Conservation (phyloP, 768 basidiomycete species). For the Termitomyces sp. region DNA sequence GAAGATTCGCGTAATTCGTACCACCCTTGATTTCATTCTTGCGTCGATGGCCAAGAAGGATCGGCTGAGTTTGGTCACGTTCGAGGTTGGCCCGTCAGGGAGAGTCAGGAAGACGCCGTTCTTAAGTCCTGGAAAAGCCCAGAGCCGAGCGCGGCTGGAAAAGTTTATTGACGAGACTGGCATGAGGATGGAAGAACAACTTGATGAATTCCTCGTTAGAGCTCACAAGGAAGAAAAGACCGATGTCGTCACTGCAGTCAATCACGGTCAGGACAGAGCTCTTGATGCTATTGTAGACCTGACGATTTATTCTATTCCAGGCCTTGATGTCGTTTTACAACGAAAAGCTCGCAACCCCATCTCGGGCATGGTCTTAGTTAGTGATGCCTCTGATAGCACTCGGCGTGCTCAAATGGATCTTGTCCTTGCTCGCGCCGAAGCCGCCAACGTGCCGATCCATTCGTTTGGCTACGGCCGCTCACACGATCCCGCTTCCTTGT, state of each 20-base stretch:
- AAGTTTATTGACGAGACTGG: slow-evolving; percentile 76
- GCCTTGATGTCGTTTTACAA: slow-evolving; percentile 90
- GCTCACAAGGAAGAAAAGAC: slow-evolving; percentile 88
- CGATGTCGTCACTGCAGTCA: slow-evolving; percentile 98
- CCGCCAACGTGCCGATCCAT: slow-evolving; percentile 95
- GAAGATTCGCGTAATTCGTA: slow-evolving; percentile 84
- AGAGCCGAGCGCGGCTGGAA: slow-evolving; percentile 63
- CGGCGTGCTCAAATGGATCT: slow-evolving; percentile 97
- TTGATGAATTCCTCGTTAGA: slow-evolving; percentile 56
- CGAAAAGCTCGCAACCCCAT: slow-evolving; percentile 88
- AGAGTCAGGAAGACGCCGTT: slow-evolving; percentile 92
- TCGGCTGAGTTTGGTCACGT: slow-evolving; percentile 86
- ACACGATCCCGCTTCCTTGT: slow-evolving; percentile 95
- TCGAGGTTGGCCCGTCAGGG: slow-evolving; percentile 81
- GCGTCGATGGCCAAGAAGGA: slow-evolving; percentile 73
- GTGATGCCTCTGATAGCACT: slow-evolving; percentile 88
- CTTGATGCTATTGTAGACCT: not conserved
- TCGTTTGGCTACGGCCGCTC: slow-evolving; percentile 95
- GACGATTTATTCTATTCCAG: slow-evolving; percentile 27
- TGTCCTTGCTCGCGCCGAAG: slow-evolving; percentile 93
- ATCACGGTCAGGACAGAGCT: slow-evolving; percentile 55
- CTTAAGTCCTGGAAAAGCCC: slow-evolving; percentile 61
- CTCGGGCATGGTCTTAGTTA: slow-evolving; percentile 89
- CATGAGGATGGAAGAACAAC: slow-evolving; percentile 31
- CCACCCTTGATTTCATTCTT: slow-evolving; percentile 82